These are phyloP conservation scores for Gnomoniopsis smithogilvyi DNA, from an alignment of 2,329 filamentous ascomycete species.

Conservation along the genomic window DNA sequence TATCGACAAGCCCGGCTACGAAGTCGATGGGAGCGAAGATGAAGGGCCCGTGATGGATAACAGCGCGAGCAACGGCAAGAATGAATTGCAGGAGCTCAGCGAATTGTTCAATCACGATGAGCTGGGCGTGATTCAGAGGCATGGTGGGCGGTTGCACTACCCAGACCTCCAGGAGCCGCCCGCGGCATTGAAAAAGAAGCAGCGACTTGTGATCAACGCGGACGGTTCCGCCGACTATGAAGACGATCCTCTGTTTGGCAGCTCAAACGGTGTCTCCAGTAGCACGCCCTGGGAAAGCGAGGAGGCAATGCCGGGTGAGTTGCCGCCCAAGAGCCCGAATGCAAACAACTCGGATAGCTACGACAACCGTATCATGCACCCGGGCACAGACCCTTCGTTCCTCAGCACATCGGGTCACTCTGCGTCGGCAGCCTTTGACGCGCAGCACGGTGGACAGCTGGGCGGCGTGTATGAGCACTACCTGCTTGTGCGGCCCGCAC, in stretches of 20 bases:
- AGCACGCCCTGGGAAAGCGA: constrained; percentile 3
- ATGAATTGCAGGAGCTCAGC: constrained; percentile 63
- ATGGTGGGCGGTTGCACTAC: constrained; percentile 61
- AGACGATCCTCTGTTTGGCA: neutral
- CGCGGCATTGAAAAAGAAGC: constrained; percentile 35
- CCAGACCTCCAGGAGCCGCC: constrained; percentile 38
- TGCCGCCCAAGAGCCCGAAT: neutral
- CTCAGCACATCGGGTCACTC: neutral
- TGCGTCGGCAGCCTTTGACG: neutral
- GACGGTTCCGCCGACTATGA: constrained; percentile 14
- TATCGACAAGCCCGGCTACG: constrained; percentile 29
- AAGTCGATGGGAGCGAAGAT: constrained; percentile 26
- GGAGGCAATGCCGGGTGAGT: neutral
- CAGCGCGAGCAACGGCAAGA: constrained; percentile 44
- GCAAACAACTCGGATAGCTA: neutral
- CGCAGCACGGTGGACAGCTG: constrained; percentile 28
- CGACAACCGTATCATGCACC: neutral
- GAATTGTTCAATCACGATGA: constrained; percentile 70
- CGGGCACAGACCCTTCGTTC: neutral
- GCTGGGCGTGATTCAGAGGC: constrained; percentile 59
- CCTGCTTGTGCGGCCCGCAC: constrained; percentile 63
- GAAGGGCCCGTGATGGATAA: neutral
- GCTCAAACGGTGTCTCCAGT: constrained; percentile 12
- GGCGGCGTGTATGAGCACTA: constrained; percentile 50
- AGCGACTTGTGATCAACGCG: constrained; percentile 34